Percentiles rank a stretch among this genome's conserved stretches.
Evolutionary conservation across 2,329 filamentous ascomycete genomes (phyloP).

Genomic region (Tolypocladium pustulatum): DNA sequence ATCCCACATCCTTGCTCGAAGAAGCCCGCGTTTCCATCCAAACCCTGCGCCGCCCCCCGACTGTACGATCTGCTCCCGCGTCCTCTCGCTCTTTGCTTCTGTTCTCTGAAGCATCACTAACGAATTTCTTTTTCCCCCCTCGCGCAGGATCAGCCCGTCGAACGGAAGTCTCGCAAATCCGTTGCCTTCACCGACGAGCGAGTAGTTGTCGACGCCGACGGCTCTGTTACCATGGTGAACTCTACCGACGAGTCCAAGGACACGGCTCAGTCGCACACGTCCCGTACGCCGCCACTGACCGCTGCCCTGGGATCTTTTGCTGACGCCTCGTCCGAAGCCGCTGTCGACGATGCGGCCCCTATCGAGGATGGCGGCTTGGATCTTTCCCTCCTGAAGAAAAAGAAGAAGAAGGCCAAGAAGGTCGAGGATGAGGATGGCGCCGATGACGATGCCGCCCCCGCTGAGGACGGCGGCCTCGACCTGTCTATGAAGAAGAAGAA

Average conservation of each 20-base stretch:
- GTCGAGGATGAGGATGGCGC: conserved; percentile 32
- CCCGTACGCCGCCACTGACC: conserved; percentile 52
- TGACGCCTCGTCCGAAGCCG: conserved; percentile 33
- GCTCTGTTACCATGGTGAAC: conserved; percentile 68
- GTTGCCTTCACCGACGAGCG: conserved; percentile 87
- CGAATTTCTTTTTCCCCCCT: conserved; percentile 6
- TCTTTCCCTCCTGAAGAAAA: conserved; percentile 72
- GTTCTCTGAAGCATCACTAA: neutral
- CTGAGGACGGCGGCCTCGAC: conserved; percentile 43
- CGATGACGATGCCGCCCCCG: conserved; percentile 34
- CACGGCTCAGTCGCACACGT: conserved; percentile 69
- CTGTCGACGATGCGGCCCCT: conserved; percentile 32
- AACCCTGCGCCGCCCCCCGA: neutral
- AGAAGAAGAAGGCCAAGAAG: conserved; percentile 50
- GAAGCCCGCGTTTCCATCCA: neutral
- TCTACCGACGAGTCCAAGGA: conserved; percentile 66
- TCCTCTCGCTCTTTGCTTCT: neutral
- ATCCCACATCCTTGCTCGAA: neutral
- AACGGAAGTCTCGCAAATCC: conserved; percentile 77
- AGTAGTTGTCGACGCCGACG: conserved; percentile 81
- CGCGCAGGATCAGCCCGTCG: conserved; percentile 18
- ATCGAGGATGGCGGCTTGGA: conserved; percentile 43
- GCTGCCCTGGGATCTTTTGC: conserved; percentile 45
- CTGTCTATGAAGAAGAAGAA: conserved; percentile 77
- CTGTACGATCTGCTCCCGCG: neutral